phyloP scores from a whole-genome alignment of 257 asterid genomes.

The Solanum bulbocastanum region DNA sequence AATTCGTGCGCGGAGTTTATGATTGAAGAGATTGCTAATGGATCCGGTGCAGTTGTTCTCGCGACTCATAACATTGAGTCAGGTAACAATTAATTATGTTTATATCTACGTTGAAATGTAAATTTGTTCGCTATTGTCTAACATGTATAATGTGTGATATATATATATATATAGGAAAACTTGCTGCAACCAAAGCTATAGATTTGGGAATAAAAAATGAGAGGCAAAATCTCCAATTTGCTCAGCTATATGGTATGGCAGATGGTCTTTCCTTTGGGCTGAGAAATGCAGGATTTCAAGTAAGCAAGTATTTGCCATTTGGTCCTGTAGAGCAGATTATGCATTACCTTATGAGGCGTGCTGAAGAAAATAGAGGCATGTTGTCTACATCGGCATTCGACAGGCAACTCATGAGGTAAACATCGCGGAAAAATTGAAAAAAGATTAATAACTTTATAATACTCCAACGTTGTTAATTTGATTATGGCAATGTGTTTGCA shows the following conservation, averaged over 20 bases:
- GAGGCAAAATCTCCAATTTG: conserved; percentile 48
- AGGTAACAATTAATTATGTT: conserved; percentile 18
- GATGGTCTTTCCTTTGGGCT: conserved; percentile 60
- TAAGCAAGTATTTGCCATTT: conserved; percentile 76
- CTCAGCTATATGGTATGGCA: conserved; percentile 91
- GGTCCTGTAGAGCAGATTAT: conserved; percentile 85
- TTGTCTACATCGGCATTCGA: conserved; percentile 51
- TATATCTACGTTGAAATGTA: neutral
- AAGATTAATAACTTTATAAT: too few relatives aligned
- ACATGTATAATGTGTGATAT: neutral
- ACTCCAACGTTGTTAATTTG: neutral
- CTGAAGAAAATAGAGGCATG: conserved; percentile 85
- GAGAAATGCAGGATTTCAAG: conserved; percentile 61
- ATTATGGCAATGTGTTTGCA: neutral
- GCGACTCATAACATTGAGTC: conserved; percentile 88
- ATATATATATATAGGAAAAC: conserved; percentile 27
- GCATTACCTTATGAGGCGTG: conserved; percentile 82
- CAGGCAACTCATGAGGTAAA: conserved; percentile 57
- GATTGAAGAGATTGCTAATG: conserved; percentile 46
- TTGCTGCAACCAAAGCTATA: conserved; percentile 55
- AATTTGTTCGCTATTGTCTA: neutral
- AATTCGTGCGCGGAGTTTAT: conserved; percentile 46
- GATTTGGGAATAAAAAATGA: conserved; percentile 43
- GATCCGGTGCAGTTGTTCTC: conserved; percentile 63
- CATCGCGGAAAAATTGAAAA: too few relatives aligned